Evolutionary conservation across 805 yeast species (phyloP), one percentile per base, ranked within the genome.

Genomic region (Wickerhamiella sergipiensis): DNA sequence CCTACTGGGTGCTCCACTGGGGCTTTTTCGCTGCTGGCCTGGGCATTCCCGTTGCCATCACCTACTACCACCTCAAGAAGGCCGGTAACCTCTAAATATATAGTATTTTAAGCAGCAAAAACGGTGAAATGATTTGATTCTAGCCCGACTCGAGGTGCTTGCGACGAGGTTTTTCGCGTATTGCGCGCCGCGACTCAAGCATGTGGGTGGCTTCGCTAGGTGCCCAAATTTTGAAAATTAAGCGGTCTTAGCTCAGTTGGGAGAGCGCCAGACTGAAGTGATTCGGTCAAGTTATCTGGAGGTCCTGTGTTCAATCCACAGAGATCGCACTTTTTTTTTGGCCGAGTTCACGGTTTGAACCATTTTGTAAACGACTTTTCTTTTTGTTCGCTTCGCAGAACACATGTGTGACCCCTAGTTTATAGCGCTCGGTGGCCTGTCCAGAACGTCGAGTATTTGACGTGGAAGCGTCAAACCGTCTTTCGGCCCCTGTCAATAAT

Each of bases 41-140:
- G 56, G 77, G 79, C 55, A 72, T 82, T 52, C 97, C 97, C 65
- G 83, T 86, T 74, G 73, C 83, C 64, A 79, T 88, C 51, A 73
- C 78, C 57, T 81, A 71, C 71, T 85, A 81, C 74, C 92, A 86
- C 76, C 72, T 86, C 74, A 84, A 82, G 79, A 89, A 89, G 78
- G 73, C 90, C 55, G 96, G 96, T 66, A 59, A 56, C 53, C 49
- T 64, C 40, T 61, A 57, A 54, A 50, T 7, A 22, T 36, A 36
- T 29, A 29, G 15, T 8, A 29, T 29, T 29, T 8, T 29, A 29
- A 9, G 33, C 33, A 29, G 33, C 12, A 29, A 29, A 29, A 29
- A 29, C 33, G 33, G 33, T 29, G 33, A 29, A 29, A 29, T 29
- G 33, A 29, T 12, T 29, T 9, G 4, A 29, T 12, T 12, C 15